Evolutionary conservation across 441 rosid genomes (phyloP).

Genomic region (Euphorbia neoarborescens): DNA sequence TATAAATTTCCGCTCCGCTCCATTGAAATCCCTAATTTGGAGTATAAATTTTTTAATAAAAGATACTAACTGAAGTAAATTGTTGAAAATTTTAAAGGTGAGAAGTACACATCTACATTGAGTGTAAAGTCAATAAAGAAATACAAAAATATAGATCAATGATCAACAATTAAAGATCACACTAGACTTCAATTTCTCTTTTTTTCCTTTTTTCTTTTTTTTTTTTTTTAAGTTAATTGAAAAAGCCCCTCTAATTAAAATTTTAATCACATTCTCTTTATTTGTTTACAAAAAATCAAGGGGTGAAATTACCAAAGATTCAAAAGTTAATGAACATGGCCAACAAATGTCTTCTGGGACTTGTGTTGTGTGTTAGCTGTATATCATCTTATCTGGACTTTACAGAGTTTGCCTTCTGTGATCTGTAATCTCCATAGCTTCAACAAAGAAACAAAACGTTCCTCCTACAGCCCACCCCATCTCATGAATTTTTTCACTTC

Average conservation of each 20-base stretch:
- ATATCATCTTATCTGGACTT: constrained; percentile 13
- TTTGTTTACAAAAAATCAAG: constrained; percentile 19
- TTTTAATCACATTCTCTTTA: constrained; percentile 15
- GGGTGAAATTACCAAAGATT: constrained; percentile 20
- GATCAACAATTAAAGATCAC: not conserved
- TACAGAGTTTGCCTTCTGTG: constrained; percentile 21
- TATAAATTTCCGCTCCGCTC: too few species aligned
- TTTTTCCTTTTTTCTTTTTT: too few species aligned
- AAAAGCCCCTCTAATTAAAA: too few species aligned
- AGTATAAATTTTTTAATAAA: too few species aligned
- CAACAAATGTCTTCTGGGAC: constrained; percentile 22
- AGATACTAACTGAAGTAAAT: too few species aligned
- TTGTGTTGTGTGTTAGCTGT: constrained; percentile 10
- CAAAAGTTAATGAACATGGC: constrained; percentile 18
- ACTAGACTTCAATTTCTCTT: too few species aligned
- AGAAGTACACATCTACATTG: too few species aligned
- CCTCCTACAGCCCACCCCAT: constrained; percentile 54
- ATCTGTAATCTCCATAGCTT: constrained; percentile 10
- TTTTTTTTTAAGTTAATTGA: too few species aligned
- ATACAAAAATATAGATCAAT: not conserved
- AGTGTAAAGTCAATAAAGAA: too few species aligned
- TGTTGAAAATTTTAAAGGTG: too few species aligned
- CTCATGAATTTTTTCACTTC: constrained; percentile 79
- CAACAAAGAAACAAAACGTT: constrained; percentile 10
- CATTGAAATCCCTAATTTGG: too few species aligned